Evolutionary conservation across 805 yeast genomes (phyloP).

Genomic region (Kodamaea laetipori): DNA sequence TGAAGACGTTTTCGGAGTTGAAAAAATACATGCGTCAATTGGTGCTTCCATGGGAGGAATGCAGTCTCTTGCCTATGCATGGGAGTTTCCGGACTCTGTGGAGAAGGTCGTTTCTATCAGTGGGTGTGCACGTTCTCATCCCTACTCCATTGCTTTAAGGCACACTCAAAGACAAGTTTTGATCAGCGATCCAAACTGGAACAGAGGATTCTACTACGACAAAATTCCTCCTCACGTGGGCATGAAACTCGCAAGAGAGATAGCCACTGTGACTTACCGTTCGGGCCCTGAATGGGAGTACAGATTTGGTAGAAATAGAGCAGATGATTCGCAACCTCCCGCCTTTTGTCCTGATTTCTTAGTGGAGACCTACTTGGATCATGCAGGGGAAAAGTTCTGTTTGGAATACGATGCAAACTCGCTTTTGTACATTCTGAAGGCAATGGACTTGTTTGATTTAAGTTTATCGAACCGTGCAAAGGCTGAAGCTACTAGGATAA

Average conservation of each 20-base stretch:
- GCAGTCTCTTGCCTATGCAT: conserved; percentile 88
- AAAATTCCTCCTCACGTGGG: conserved; percentile 88
- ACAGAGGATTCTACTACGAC: conserved; percentile 82
- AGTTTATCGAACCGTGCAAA: conserved; percentile 50
- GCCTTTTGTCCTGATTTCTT: conserved; percentile 92
- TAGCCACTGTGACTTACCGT: conserved; percentile 90
- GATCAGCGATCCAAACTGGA: conserved; percentile 96
- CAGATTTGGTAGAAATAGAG: conserved; percentile 84
- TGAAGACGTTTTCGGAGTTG: conserved; percentile 59
- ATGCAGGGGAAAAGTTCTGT: conserved; percentile 93
- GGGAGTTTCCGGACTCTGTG: conserved; percentile 78
- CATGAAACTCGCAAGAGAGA: conserved; percentile 91
- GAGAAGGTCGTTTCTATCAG: conserved; percentile 75
- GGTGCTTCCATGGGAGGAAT: conserved; percentile 99
- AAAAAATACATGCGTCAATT: conserved; percentile 70
- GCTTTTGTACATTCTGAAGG: conserved; percentile 81
- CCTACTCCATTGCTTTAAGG: conserved; percentile 90
- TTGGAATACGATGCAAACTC: conserved; percentile 90
- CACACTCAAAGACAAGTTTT: conserved; percentile 90
- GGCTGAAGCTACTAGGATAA: conserved; percentile 45
- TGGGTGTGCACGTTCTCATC: conserved; percentile 93
- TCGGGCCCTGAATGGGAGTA: conserved; percentile 98
- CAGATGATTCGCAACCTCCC: conserved; percentile 76
- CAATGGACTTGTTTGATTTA: conserved; percentile 91
- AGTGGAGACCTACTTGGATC: conserved; percentile 91